These are phyloP conservation scores for Agrostemma githago DNA, from an alignment of 148 eudicot species.

Conservation along the genomic window DNA sequence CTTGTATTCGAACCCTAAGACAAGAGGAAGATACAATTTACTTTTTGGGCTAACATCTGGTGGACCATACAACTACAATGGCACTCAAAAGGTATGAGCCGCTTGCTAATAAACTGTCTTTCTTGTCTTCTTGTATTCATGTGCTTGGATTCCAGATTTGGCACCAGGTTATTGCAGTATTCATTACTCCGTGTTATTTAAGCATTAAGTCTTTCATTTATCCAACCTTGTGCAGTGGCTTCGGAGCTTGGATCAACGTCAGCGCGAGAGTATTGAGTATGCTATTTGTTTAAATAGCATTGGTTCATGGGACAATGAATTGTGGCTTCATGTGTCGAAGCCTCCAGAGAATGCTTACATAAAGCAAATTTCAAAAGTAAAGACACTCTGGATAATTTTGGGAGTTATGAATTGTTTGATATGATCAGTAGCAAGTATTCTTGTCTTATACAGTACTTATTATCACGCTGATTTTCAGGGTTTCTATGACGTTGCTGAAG, in stretches of 20 bases:
- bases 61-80: conserved; percentile 97
- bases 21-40: conserved; percentile 91
- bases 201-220: conserved; percentile 9
- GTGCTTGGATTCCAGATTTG: neutral
- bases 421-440: conserved; percentile 16
- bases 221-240: conserved; percentile 69
- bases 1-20: conserved; percentile 87
- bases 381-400: neutral
- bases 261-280: conserved; percentile 91
- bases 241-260: conserved; percentile 87
- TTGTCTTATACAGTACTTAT: conserved; percentile 1
- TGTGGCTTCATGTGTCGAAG: conserved; percentile 95
- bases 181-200: neutral
- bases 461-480: conserved; percentile 50
- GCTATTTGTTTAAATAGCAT: conserved; percentile 88
- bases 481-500: conserved; percentile 68
- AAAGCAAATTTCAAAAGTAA: conserved; percentile 83
- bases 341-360: conserved; percentile 96
- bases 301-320: conserved; percentile 65
- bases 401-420: neutral
- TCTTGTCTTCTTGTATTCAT: conserved; percentile 5
- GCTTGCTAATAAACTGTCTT: conserved; percentile 14
- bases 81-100: conserved; percentile 75
- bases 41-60: conserved; percentile 97
- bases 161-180: conserved; percentile 1